phyloP scores from a whole-genome alignment of 257 asterid genomes.

The Solanum etuberosum region DNA sequence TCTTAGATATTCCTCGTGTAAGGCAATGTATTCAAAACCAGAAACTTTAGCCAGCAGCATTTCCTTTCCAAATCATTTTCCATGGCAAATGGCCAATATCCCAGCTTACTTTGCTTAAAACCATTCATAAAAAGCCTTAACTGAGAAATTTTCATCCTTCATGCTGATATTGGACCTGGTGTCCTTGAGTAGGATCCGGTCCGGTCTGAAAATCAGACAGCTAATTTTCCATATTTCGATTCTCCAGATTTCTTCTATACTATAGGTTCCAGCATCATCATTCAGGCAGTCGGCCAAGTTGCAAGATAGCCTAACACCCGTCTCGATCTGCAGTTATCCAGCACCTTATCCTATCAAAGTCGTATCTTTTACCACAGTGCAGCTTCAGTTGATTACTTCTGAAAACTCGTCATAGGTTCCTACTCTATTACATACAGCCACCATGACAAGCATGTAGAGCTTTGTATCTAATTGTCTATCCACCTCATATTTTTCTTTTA shows the following conservation, averaged over 20 bases:
- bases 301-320: not conserved
- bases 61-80: not conserved
- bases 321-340: not conserved
- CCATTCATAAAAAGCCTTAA: not conserved
- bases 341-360: not conserved
- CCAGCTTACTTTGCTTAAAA: not conserved
- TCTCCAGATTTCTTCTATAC: not conserved
- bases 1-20: not conserved
- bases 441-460: not conserved
- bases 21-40: not conserved
- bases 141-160: not conserved
- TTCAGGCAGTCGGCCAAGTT: not conserved
- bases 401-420: not conserved
- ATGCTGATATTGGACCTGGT: not conserved
- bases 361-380: not conserved
- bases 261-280: not conserved
- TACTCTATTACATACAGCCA: not conserved
- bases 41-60: not conserved
- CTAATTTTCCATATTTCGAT: not conserved
- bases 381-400: not conserved
- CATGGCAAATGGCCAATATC: not conserved
- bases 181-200: not conserved
- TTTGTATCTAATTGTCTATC: not conserved
- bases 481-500: not conserved
- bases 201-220: not conserved